Conservation (phyloP, 2,329 filamentous ascomycete genomes). For the Xenosphaeropsis pyriputrescens region DNA sequence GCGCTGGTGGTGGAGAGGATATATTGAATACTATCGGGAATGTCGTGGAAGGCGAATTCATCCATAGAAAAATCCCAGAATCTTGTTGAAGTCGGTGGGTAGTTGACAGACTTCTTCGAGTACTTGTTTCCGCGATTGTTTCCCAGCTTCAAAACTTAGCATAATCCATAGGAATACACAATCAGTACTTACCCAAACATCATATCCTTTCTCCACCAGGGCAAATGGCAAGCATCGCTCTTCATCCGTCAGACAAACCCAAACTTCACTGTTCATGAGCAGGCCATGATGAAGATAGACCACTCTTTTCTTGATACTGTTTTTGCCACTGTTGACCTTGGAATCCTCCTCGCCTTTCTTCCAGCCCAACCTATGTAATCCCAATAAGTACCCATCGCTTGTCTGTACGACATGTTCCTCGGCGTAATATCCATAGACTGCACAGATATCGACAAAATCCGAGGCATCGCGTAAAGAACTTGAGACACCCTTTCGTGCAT, state of each 20-base stretch:
- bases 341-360: constrained; percentile 66
- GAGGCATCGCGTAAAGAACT: constrained; percentile 68
- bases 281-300: constrained; percentile 92
- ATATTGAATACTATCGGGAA: constrained; percentile 87
- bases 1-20: constrained; percentile 74
- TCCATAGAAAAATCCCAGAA: constrained; percentile 99
- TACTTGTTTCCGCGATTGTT: constrained; percentile 99
- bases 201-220: constrained; percentile 80
- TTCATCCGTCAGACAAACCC: constrained; percentile 83
- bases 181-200: constrained; percentile 65
- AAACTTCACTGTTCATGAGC: constrained; percentile 98
- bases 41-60: constrained; percentile 95
- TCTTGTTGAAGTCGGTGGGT: constrained; percentile 55
- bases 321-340: constrained; percentile 58
- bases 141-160: constrained; percentile 47
- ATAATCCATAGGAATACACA: neutral
- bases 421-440: constrained; percentile 77
- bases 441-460: constrained; percentile 91
- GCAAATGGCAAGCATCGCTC: constrained; percentile 79
- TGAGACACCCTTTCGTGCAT: constrained; percentile 47
- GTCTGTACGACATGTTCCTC: constrained; percentile 97
- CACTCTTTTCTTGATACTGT: constrained; percentile 64
- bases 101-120: constrained; percentile 79
- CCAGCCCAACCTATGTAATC: constrained; percentile 77
- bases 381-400: constrained; percentile 82